phyloP scores from a whole-genome alignment of 2,329 filamentous ascomycete species.

The Dactylonectria estremocensis region DNA sequence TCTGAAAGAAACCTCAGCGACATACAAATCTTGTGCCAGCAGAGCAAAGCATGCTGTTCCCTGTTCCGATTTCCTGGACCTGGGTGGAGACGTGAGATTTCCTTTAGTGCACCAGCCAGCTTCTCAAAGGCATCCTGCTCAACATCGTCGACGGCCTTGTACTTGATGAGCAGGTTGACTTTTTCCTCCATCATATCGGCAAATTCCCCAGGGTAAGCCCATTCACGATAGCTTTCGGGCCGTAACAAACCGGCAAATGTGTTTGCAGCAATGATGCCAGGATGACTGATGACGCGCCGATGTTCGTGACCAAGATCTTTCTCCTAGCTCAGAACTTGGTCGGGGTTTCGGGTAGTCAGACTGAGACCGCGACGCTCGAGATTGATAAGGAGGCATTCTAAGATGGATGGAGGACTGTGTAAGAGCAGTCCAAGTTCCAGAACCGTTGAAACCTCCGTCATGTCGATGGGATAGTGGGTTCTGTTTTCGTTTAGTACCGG shows the following conservation, averaged over 20 bases:
- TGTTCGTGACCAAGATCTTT: background rate
- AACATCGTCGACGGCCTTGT: slow-evolving; percentile 13
- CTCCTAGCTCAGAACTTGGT: background rate
- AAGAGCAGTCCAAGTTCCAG: slow-evolving; percentile 20
- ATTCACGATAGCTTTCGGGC: background rate
- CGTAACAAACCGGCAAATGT: slow-evolving; percentile 20
- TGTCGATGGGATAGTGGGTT: background rate
- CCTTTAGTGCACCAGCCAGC: background rate
- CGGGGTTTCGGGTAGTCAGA: background rate
- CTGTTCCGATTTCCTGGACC: background rate
- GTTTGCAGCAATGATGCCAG: background rate
- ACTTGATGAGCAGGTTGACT: slow-evolving; percentile 27
- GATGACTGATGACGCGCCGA: background rate
- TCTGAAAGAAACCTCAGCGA: background rate
- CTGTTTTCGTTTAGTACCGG: background rate
- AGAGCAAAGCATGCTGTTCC: background rate
- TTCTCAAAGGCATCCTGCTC: slow-evolving; percentile 18
- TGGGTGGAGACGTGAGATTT: background rate
- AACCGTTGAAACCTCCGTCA: background rate
- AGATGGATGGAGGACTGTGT: slow-evolving; percentile 17
- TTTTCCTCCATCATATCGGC: slow-evolving; percentile 29
- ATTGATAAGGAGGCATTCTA: slow-evolving; percentile 24
- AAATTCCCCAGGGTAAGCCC: slow-evolving; percentile 16
- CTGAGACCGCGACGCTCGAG: background rate
- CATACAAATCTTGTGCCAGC: background rate